phyloP scores from a whole-genome alignment of 345 rosid species.

The Mallotus nudiflorus region DNA sequence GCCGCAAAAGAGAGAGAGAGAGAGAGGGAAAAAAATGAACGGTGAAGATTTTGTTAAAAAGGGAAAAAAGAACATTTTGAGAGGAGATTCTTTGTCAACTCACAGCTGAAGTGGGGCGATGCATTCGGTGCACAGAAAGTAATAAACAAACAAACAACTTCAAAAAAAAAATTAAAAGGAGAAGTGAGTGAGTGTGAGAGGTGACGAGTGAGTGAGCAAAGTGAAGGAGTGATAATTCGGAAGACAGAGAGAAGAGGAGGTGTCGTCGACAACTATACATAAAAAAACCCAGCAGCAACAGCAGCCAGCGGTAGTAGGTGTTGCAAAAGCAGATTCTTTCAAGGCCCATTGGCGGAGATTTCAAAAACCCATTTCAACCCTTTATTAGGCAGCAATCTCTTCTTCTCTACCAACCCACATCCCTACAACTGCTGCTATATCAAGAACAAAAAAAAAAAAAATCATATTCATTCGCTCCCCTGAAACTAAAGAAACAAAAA shows the following conservation, averaged over 20 bases:
- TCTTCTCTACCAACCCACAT: background rate
- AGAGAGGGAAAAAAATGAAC: background rate
- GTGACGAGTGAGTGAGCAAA: no score
- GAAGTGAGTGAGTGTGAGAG: no score
- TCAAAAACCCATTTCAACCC: background rate
- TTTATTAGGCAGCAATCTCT: no score
- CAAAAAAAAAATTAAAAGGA: background rate
- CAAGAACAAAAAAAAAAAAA: no score
- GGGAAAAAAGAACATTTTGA: background rate
- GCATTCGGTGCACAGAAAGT: background rate
- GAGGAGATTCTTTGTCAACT: background rate
- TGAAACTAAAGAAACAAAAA: background rate
- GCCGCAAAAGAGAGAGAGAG: background rate
- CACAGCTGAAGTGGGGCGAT: background rate
- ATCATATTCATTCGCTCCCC: no score
- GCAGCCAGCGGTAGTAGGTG: no score
- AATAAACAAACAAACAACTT: no score
- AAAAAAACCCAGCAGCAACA: background rate
- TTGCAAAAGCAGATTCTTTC: conserved; percentile 7
- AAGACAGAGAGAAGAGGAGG: background rate
- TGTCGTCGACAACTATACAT: background rate
- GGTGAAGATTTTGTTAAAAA: background rate
- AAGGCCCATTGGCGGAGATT: conserved; percentile 18
- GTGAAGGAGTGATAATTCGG: no score
- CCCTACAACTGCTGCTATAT: no score